These are phyloP conservation scores for Trypethelium eluteriae DNA, from an alignment of 495 filamentous ascomycete genomes.

Conservation along the genomic window DNA sequence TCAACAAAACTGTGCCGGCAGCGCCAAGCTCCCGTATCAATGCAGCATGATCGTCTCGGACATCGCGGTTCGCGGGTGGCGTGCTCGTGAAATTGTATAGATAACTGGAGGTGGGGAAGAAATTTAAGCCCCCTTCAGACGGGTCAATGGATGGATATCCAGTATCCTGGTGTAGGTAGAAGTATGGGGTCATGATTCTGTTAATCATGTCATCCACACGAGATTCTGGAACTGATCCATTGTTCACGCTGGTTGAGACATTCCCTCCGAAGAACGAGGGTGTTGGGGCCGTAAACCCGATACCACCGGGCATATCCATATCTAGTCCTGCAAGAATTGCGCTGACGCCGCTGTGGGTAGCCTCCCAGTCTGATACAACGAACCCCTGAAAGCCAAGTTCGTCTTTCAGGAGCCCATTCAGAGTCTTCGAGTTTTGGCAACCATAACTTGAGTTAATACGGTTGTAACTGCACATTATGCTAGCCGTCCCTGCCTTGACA, in stretches of 20 bases:
- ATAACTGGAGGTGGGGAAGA: slow-evolving; percentile 16
- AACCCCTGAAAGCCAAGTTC: slow-evolving; percentile 52
- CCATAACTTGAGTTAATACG: slow-evolving; percentile 35
- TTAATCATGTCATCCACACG: slow-evolving; percentile 32
- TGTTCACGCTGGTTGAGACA: slow-evolving; percentile 27
- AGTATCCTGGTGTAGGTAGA: slow-evolving; percentile 26
- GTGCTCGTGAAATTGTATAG: slow-evolving; percentile 27
- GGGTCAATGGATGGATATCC: slow-evolving; percentile 26
- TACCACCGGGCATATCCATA: slow-evolving; percentile 33
- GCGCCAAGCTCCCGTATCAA: slow-evolving; percentile 52
- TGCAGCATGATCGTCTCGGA: slow-evolving; percentile 42
- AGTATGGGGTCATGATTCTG: slow-evolving; percentile 35
- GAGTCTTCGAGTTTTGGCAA: slow-evolving; percentile 32
- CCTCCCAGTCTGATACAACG: slow-evolving; percentile 32
- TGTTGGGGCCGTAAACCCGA: slow-evolving; percentile 17
- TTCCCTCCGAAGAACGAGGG: slow-evolving; percentile 31
- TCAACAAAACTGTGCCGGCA: slow-evolving; percentile 53
- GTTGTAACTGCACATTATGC: slow-evolving; percentile 36
- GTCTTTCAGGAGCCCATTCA: slow-evolving; percentile 46
- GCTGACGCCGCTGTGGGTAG: slow-evolving; percentile 23
- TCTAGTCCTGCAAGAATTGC: slow-evolving; percentile 29
- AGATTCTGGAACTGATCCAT: slow-evolving; percentile 26
- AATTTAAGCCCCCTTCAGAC: slow-evolving; percentile 16
- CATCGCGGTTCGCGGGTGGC: slow-evolving; percentile 35
- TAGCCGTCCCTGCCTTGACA: slow-evolving; percentile 26